Evolutionary conservation across 2,329 filamentous ascomycete species (phyloP), one percentile per base, ranked within the genome.

Genomic region (Talaromyces pinophilus): DNA sequence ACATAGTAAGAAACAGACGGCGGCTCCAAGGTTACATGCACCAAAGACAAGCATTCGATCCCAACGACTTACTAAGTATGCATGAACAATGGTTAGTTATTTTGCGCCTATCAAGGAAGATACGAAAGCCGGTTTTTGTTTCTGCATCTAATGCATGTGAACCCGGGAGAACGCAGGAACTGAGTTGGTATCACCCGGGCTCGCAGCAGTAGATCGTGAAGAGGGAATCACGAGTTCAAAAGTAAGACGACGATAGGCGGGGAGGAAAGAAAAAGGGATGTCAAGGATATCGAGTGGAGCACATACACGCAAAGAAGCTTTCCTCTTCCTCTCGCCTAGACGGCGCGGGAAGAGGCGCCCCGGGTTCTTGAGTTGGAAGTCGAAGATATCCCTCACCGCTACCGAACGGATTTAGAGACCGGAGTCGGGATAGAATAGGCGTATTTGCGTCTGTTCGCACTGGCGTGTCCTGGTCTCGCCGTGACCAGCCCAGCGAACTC

Each of bases 221-320:
- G 3, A 69, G 50, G 54, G 10, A 46, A 69, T 69, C 71, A 74
- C 71, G 70, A 66, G 73, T 59, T 64, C 67, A 57, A 38, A 8
- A 44, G 67, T 25, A 42, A 38, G 5, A 40, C 44, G 54, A 52
- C 28, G 30, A 54, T 54, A 54, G 48, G 57, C 50, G 22, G 33
- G 38, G 28, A 48, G 40, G 40, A 22, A 59, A 42, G 22, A 52
- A 44, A 10, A 33, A 40, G 8, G 19, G 7, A 52, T 28, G 48
- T 57, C 46, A 57, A 60, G 65, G 61, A 65, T 59, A 46, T 25
- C 22, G 63, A 66, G 68, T 11, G 19, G 62, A 62, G 65, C 77
- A 88, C 95, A 94, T 87, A 99, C 95, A 84, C 75, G 91, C 90
- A 87, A 97, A 93, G 88, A 92, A 97, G 70, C 90, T 92, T 81